phyloP scores from a whole-genome alignment of 345 rosid genomes.

The Mangifera indica region DNA sequence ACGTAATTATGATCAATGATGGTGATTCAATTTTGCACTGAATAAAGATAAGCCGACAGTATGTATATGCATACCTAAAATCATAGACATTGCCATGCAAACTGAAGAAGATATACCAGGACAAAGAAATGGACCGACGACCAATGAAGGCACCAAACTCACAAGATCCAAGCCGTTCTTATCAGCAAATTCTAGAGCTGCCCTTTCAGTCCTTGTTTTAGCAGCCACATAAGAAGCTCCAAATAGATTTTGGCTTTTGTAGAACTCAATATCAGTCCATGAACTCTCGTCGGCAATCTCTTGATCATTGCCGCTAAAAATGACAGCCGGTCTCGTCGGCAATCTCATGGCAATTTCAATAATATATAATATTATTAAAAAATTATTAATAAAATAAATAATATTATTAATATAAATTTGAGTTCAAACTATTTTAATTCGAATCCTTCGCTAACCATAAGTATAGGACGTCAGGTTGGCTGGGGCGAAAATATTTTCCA shows the following conservation, averaged over 20 bases:
- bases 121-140: constrained; percentile 44
- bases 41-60: no score
- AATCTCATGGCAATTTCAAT: no score
- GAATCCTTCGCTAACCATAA: no score
- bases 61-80: not conserved
- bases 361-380: no score
- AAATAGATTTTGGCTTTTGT: not conserved
- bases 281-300: constrained; percentile 32
- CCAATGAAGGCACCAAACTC: constrained; percentile 26
- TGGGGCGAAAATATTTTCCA: no score
- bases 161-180: constrained; percentile 37
- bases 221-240: constrained; percentile 21
- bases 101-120: constrained; percentile 28
- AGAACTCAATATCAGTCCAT: constrained; percentile 30
- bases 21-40: no score
- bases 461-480: no score
- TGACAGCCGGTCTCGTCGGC: constrained; percentile 29
- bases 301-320: constrained; percentile 19
- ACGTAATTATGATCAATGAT: no score
- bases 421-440: no score
- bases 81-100: not conserved
- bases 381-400: no score
- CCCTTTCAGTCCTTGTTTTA: constrained; percentile 36
- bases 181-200: constrained; percentile 32
- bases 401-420: no score